Conservation (phyloP, 345 rosid species). For the Erodium maritimum region DNA sequence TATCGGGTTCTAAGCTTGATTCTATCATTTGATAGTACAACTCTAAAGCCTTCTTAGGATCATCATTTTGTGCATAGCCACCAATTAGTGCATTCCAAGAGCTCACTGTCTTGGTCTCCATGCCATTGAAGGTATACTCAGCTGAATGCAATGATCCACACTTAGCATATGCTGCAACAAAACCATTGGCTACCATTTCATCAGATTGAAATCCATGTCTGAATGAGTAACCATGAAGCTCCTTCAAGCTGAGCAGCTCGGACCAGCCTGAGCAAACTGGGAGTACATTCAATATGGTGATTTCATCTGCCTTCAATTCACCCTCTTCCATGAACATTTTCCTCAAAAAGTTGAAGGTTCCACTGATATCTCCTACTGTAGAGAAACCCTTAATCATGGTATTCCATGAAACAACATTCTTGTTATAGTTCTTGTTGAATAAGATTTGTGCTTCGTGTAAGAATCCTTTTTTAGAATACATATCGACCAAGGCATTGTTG, state of each 20-base stretch:
- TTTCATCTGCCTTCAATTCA: conserved; percentile 26
- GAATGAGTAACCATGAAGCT: conserved; percentile 47
- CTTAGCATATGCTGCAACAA: conserved; percentile 49
- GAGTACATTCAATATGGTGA: conserved; percentile 41
- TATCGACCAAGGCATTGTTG: conserved; percentile 45
- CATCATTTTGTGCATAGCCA: conserved; percentile 39
- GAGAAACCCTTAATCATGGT: conserved; percentile 40
- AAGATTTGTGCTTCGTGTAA: conserved; percentile 28
- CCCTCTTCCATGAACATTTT: conserved; percentile 28
- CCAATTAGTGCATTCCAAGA: conserved; percentile 67
- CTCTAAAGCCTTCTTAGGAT: conserved; percentile 35
- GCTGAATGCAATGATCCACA: conserved; percentile 26
- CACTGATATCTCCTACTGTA: conserved; percentile 19
- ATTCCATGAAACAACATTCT: conserved; percentile 58
- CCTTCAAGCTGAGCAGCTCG: conserved; percentile 35
- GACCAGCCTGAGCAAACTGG: conserved; percentile 28
- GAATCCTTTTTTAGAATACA: conserved; percentile 55
- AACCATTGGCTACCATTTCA: conserved; percentile 44
- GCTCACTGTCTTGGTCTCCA: conserved; percentile 33
- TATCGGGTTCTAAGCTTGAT: conserved; percentile 34
- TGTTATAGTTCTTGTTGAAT: conserved; percentile 26
- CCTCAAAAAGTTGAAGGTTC: conserved; percentile 29
- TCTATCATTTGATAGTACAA: conserved; percentile 28
- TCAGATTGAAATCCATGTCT: conserved; percentile 30
- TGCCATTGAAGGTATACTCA: conserved; percentile 26